phyloP scores from a whole-genome alignment of 106 monocot species.

The Phalaenopsis aphrodite region DNA sequence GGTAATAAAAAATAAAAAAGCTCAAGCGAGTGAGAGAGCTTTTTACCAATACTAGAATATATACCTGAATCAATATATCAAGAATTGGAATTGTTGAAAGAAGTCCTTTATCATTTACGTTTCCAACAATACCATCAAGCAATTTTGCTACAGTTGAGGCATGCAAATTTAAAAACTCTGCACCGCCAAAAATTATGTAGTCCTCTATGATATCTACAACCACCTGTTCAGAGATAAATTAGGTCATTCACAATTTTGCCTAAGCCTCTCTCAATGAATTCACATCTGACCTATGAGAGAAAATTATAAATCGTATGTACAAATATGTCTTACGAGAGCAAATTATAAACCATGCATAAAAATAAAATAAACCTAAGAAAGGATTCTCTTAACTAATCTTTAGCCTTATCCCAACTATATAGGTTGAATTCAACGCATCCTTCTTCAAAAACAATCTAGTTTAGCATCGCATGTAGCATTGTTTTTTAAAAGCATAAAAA shows the following conservation, averaged over 20 bases:
- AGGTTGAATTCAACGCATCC: background rate
- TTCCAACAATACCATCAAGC: conserved; percentile 82
- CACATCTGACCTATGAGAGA: background rate
- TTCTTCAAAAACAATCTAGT: background rate
- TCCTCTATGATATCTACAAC: conserved; percentile 77
- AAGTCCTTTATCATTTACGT: conserved; percentile 90
- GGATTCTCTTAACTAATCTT: background rate
- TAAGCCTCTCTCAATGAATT: background rate
- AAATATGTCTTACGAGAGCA: background rate
- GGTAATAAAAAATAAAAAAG: background rate
- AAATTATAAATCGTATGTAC: background rate
- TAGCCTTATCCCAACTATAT: background rate
- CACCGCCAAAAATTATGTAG: conserved; percentile 79
- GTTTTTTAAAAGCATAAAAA: background rate
- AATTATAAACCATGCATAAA: background rate
- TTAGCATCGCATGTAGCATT: background rate
- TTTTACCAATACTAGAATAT: background rate
- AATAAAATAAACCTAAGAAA: background rate
- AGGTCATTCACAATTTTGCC: background rate
- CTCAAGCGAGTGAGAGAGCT: background rate
- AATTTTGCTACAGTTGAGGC: conserved; percentile 66
- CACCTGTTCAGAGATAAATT: conserved; percentile 36
- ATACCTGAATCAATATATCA: conserved; percentile 84
- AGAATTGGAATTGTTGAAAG: conserved; percentile 75
- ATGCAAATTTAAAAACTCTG: conserved; percentile 76